Conservation (phyloP, 768 basidiomycete species). For the Rhodosporidiobolus sp. region DNA sequence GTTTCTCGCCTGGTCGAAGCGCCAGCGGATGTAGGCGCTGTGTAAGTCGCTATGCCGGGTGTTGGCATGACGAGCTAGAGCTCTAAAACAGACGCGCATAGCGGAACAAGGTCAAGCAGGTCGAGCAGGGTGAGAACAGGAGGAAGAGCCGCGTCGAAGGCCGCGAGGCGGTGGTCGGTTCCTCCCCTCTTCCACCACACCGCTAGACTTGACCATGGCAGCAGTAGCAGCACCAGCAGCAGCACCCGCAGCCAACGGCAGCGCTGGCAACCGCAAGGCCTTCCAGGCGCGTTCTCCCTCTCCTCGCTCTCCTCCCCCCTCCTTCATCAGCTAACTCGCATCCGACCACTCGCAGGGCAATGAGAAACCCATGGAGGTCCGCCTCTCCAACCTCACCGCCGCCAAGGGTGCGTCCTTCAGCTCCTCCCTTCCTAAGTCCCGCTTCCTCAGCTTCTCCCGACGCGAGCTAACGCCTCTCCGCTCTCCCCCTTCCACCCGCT, state of each 20-base stretch:
- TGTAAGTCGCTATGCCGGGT: no score
- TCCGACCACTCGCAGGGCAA: conserved; percentile 47
- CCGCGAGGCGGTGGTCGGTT: no score
- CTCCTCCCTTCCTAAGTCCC: neutral
- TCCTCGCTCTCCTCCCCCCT: neutral
- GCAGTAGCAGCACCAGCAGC: conserved; percentile 27
- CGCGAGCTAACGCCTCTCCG: neutral
- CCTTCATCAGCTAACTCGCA: neutral
- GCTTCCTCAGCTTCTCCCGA: neutral
- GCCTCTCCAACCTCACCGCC: conserved; percentile 94
- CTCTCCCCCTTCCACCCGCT: neutral
- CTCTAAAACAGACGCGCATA: no score
- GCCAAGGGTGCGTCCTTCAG: conserved; percentile 60
- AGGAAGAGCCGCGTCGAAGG: no score
- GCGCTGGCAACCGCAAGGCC: conserved; percentile 22
- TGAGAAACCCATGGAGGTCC: conserved; percentile 98
- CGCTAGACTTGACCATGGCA: neutral
- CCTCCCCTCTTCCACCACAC: neutral
- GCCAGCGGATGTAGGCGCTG: no score
- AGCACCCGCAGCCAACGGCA: conserved; percentile 1
- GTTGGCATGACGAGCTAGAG: no score
- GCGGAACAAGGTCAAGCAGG: neutral
- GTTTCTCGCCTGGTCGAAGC: no score
- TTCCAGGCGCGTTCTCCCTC: conserved; percentile 37
- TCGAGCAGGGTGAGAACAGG: no score